These are phyloP conservation scores for Casaregolazyma lundiana DNA, from an alignment of 1,139 yeast species.

Conservation along the genomic window DNA sequence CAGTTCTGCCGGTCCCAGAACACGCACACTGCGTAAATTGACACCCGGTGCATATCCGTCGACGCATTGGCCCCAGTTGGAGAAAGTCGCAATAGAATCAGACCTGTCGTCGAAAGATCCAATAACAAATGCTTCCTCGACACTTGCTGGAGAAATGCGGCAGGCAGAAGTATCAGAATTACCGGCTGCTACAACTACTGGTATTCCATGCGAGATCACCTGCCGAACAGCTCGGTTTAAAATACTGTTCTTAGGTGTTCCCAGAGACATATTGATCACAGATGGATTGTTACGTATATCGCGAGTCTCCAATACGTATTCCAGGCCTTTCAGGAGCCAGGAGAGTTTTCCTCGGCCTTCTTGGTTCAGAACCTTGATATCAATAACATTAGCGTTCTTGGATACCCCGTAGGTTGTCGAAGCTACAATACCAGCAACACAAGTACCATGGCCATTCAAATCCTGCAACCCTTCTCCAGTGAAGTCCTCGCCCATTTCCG, in stretches of 20 bases:
- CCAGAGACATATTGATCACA: slow-evolving; percentile 77
- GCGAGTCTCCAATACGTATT: slow-evolving; percentile 49
- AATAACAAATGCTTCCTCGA: slow-evolving; percentile 66
- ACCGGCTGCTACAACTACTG: slow-evolving; percentile 88
- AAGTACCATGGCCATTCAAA: slow-evolving; percentile 45
- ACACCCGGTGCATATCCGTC: slow-evolving; percentile 83
- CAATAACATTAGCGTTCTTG: slow-evolving; percentile 57
- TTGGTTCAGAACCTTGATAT: slow-evolving; percentile 63
- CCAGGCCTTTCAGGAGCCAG: slow-evolving; percentile 65
- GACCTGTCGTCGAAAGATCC: slow-evolving; percentile 78
- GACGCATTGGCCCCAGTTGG: slow-evolving; percentile 88
- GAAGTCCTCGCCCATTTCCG: slow-evolving; percentile 52
- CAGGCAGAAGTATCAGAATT: slow-evolving; percentile 77
- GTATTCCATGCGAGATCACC: slow-evolving; percentile 62
- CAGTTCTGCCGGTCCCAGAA: neutral
- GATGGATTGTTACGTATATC: slow-evolving; percentile 42
- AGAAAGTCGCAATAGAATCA: slow-evolving; percentile 66
- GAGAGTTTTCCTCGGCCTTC: slow-evolving; percentile 60
- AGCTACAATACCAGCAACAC: slow-evolving; percentile 84
- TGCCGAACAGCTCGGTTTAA: slow-evolving; percentile 71
- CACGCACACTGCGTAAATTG: slow-evolving; percentile 46
- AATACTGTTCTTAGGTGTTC: slow-evolving; percentile 60
- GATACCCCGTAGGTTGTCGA: slow-evolving; percentile 77
- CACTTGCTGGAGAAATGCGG: slow-evolving; percentile 73
- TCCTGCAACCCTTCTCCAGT: slow-evolving; percentile 62